Evolutionary conservation across 495 filamentous ascomycete species (phyloP).

Genomic region (Opeltia flavorubescens): DNA sequence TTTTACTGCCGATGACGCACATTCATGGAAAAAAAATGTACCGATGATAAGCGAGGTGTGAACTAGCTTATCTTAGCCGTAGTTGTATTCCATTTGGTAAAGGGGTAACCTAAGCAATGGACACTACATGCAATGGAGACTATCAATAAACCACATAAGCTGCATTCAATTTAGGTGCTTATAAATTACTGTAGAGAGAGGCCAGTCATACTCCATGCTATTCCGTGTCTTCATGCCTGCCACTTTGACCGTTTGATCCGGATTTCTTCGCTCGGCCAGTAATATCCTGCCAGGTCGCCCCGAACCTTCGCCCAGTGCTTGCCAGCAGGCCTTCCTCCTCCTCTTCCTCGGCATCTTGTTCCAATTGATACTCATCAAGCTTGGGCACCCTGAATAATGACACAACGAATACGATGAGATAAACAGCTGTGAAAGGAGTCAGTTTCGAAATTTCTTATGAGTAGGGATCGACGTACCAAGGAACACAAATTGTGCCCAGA

Average conservation of each 20-base stretch:
- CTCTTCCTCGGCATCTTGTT: constrained; percentile 83
- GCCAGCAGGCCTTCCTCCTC: constrained; percentile 88
- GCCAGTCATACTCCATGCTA: neutral
- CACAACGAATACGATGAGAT: constrained; percentile 60
- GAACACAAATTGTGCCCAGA: constrained; percentile 93
- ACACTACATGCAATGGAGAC: neutral
- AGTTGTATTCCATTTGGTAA: too few relatives aligned
- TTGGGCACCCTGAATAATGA: constrained; percentile 68
- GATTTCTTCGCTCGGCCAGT: neutral
- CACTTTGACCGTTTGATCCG: neutral
- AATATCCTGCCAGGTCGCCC: constrained; percentile 81
- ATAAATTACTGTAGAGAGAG: too few relatives aligned
- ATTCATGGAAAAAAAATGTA: too few relatives aligned
- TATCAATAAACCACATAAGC: neutral
- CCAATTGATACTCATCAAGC: constrained; percentile 56
- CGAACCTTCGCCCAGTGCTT: constrained; percentile 62
- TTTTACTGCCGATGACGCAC: too few relatives aligned
- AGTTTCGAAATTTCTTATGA: too few relatives aligned
- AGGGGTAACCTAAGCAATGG: too few relatives aligned
- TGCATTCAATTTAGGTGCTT: too few relatives aligned
- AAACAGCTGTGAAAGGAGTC: constrained; percentile 37
- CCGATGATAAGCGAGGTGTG: neutral
- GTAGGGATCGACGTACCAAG: constrained; percentile 36
- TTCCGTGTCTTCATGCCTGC: neutral
- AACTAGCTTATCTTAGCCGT: too few relatives aligned